These are phyloP conservation scores for Boletus rubroflammeus DNA, from an alignment of 768 basidiomycete species.

Conservation along the genomic window DNA sequence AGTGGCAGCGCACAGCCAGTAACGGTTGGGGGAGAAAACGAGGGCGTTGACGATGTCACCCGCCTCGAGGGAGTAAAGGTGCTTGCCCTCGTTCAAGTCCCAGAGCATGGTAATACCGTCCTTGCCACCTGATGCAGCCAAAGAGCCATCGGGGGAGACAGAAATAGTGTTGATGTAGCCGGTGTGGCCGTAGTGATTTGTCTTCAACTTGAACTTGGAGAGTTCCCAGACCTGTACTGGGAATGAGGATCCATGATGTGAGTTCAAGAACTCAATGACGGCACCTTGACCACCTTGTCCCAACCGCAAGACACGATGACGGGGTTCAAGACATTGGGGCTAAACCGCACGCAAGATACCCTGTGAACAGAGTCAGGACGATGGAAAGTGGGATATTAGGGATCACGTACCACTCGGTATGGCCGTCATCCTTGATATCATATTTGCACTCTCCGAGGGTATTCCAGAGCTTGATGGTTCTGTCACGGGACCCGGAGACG, in stretches of 20 bases:
- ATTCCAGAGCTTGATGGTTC: slow-evolving; percentile 99
- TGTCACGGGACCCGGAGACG: slow-evolving; percentile 96
- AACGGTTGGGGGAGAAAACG: slow-evolving; percentile 99
- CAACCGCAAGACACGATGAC: slow-evolving; percentile 99
- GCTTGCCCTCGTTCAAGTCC: slow-evolving; percentile 99
- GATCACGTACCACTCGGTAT: slow-evolving; percentile 79
- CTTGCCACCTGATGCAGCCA: slow-evolving; percentile 98
- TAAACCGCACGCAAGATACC: slow-evolving; percentile 99
- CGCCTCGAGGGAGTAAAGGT: slow-evolving; percentile 99
- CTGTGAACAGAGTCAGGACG: slow-evolving; percentile 36
- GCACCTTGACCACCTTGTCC: slow-evolving; percentile 99
- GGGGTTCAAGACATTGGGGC: slow-evolving; percentile 94
- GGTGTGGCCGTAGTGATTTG: slow-evolving; percentile 99
- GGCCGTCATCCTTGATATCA: slow-evolving; percentile 98
- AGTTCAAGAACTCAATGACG: slow-evolving; percentile 21
- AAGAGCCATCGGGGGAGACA: slow-evolving; percentile 97
- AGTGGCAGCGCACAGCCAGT: slow-evolving; percentile 99
- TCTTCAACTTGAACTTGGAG: slow-evolving; percentile 99
- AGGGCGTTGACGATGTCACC: slow-evolving; percentile 98
- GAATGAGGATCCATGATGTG: slow-evolving; percentile 5
- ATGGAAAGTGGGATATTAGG: background rate
- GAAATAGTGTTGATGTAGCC: slow-evolving; percentile 99
- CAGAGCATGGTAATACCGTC: slow-evolving; percentile 99
- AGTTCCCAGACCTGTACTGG: slow-evolving; percentile 95
- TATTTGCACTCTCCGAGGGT: slow-evolving; percentile 99